Evolutionary conservation across 2,329 filamentous ascomycete species (phyloP).

Genomic region (Aureobasidium sp.): DNA sequence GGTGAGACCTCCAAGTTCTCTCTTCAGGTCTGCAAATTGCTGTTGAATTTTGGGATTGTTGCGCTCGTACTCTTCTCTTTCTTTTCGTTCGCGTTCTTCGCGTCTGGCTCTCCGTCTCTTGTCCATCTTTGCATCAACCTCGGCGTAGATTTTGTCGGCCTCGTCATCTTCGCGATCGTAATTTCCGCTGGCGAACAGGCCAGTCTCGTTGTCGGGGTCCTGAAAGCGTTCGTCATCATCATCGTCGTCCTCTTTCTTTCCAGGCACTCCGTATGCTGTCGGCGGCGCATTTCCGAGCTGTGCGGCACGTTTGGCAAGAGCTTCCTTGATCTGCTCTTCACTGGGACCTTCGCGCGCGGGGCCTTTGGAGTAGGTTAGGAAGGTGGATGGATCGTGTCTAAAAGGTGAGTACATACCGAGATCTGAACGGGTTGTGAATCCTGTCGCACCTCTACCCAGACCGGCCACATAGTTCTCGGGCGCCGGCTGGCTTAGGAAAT

Average conservation of each 20-base stretch:
- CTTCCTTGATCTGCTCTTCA: constrained; percentile 97
- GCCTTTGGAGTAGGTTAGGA: constrained; percentile 36
- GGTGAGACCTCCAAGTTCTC: constrained; percentile 75
- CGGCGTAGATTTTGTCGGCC: constrained; percentile 89
- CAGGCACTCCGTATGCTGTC: constrained; percentile 61
- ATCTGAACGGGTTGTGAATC: constrained; percentile 96
- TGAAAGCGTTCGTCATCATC: constrained; percentile 78
- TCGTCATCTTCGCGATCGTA: constrained; percentile 98
- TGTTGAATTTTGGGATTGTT: constrained; percentile 98
- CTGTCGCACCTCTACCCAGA: constrained; percentile 93
- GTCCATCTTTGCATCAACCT: constrained; percentile 96
- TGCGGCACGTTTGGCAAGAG: constrained; percentile 85
- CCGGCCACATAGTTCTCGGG: constrained; percentile 69
- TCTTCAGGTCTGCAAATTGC: constrained; percentile 93
- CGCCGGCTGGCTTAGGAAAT: constrained; percentile 77
- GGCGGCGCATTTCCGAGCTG: constrained; percentile 65
- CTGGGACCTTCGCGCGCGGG: constrained; percentile 91
- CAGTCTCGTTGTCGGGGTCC: constrained; percentile 94
- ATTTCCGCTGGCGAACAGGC: constrained; percentile 87
- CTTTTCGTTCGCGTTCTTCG: constrained; percentile 87
- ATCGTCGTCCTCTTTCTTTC: constrained; percentile 64
- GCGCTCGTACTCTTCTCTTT: constrained; percentile 89
- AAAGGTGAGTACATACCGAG: constrained; percentile 33
- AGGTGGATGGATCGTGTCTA: neutral
- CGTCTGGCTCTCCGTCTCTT: constrained; percentile 67